Percentiles rank a stretch among this genome's conserved stretches.
Evolutionary conservation across 768 basidiomycete species (phyloP).

Genomic region (Arthromyces matolae): DNA sequence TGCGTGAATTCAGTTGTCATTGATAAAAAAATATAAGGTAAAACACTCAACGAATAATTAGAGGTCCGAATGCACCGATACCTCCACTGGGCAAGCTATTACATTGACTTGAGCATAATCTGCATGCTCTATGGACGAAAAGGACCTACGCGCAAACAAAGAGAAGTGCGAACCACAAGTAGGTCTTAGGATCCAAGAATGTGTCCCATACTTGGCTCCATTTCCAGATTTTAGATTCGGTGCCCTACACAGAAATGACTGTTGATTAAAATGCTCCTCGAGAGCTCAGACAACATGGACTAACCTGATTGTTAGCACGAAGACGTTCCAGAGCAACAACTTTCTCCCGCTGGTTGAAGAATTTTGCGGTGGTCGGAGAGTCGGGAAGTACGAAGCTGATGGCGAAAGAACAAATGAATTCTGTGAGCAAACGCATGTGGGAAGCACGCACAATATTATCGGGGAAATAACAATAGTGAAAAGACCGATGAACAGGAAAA

Average conservation of each 20-base stretch:
- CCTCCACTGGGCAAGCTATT: conserved; percentile 35
- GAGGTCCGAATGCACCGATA: conserved; percentile 40
- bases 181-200: conserved; percentile 37
- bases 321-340: conserved; percentile 39
- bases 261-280: too few species aligned
- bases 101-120: conserved; percentile 5
- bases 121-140: not conserved
- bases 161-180: conserved; percentile 39
- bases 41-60: conserved; percentile 33
- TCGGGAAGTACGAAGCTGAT: conserved; percentile 40
- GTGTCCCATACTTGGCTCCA: conserved; percentile 40
- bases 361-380: conserved; percentile 38
- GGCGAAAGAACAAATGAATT: not conserved
- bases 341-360: conserved; percentile 39
- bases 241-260: conserved; percentile 23
- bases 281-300: not conserved
- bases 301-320: conserved; percentile 38
- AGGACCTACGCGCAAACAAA: conserved; percentile 36
- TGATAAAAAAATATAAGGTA: not conserved
- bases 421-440: not conserved
- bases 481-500: conserved; percentile 44
- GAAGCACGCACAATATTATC: conserved; percentile 28
- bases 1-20: conserved; percentile 3
- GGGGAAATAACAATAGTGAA: conserved; percentile 36
- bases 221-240: conserved; percentile 44